Evolutionary conservation across 345 rosid genomes (phyloP), one percentile per base, ranked within the genome.

Genomic region (Arabidopsis suecica): DNA sequence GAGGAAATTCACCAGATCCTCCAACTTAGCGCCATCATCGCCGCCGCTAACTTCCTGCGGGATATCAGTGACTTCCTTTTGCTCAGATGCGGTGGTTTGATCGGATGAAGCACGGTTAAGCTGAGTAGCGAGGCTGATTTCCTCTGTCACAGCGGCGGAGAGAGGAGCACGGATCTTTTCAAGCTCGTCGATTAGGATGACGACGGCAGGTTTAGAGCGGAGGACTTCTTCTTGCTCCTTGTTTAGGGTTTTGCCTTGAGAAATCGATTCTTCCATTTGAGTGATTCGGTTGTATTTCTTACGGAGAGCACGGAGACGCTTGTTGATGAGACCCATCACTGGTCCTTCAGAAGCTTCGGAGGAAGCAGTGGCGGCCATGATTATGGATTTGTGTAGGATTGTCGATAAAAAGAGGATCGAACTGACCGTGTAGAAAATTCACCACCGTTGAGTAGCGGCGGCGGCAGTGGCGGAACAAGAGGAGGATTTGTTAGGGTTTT

Each of bases 301-400:
- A 37, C 93, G 93, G 47, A 89, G 94, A 61, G 89, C 90, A 45
- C 99, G 96, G 81, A 93, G 80, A 59, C 98, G 99, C 72, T 96
- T 93, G 90, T 79, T 93, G 83, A 95, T 80, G 37, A 95, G 79
- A 81, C 71, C 84, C 58, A 93, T 81, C 61, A 95, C 96, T 3
- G 99, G 97, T 40, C 98, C 93, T 22, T 95, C 98, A 6, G 85
- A 2, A 56, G 79, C 83, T 30, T 90, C 98, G 13, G 90, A 78
- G 47, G 89, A 23, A 69, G 83, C 44, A 50, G 84, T 49, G 11
- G 86, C 28, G 8, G 84, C 78, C 81, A 75, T 82, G 59, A 69
- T 44, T 33, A 34, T 41, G 16, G 33, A 25, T 28, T 28, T 28
- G 32, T 2, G 32, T 28, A 28, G 32, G 32, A 28, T 47, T 33